Base-by-base conservation (phyloP, 2,329 filamentous ascomycete species). In the Sclerotinia subarctica region DNA sequence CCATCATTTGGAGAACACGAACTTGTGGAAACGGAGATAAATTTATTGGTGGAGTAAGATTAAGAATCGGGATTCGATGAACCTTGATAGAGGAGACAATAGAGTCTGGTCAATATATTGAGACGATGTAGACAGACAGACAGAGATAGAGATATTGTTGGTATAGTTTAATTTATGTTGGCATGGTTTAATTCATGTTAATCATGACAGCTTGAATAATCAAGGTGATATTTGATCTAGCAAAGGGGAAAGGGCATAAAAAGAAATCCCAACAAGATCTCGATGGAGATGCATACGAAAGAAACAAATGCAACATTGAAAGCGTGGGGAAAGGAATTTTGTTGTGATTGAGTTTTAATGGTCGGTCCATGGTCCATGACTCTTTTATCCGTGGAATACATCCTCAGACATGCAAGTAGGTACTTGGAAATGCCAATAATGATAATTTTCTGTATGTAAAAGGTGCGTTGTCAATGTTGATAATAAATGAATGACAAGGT, bases 221-320 rank as follows among this genome's bases (percentile, higher is more conserved):
- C 26, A 19, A 51, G 44, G 46, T 49, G 26, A 64, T 64, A 64
- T 53, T 57, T 7, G 21, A 35, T 66, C 44, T 35, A 26, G n/a
- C 53, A 26, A 29, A 65, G 57, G n/a, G 13, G 19, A 51, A 57
- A n/a, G n/a, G n/a, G n/a, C n/a, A n/a, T n/a, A n/a, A n/a, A n/a
- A 46, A 13, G 21, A 17, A 66, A 58, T 66, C 64, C 52, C 64
- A 66, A 66, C 64, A 51, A 51, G 42, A 66, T 66, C 51, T 66
- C 53, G 52, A 58, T 58, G 52, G 44, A 19, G n/a, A 47, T 65
- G 63, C 51, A 65, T 47, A 65, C 38, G 38, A 56, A 29, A 2
- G 29, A 2, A 29, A 29, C 24, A 6, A 64, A 64, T 54, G 51
- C 54, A 56, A 64, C 53, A 15, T 5, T 57, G 38, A 57, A 49